Evolutionary conservation across 805 yeast genomes (phyloP).

Genomic region (Saccharomycopsis selenospora): DNA sequence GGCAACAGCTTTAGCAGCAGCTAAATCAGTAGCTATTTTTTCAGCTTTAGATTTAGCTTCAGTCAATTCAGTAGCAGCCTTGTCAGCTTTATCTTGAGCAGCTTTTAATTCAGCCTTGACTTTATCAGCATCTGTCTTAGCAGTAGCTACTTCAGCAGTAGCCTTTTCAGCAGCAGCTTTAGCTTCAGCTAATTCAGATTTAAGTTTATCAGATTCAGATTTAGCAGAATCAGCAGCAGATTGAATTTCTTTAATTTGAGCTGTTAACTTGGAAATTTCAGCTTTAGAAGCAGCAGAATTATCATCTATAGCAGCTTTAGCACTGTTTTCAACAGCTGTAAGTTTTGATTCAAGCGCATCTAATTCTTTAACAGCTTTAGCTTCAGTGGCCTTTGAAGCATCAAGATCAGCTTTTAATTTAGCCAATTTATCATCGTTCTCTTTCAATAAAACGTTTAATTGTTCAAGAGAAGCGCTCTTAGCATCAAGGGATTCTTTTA

Average conservation of each 20-base stretch:
- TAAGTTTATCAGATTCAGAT: no score
- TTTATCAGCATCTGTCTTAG: not conserved
- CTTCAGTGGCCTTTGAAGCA: not conserved
- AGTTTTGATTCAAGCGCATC: not conserved
- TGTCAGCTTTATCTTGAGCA: conserved; percentile 3
- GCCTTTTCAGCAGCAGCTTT: not conserved
- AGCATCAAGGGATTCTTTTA: no score
- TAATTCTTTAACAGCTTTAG: not conserved
- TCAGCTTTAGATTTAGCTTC: not conserved
- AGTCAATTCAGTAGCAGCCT: conserved; percentile 1
- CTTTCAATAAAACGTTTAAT: conserved; percentile 3
- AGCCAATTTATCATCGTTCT: conserved; percentile 1
- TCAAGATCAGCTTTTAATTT: no score
- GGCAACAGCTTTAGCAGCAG: conserved; percentile 1
- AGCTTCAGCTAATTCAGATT: conserved; percentile 2
- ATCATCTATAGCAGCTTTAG: conserved; percentile 1
- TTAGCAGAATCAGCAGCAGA: not conserved
- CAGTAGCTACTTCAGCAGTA: conserved; percentile 1
- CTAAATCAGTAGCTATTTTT: not conserved
- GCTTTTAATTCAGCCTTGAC: conserved; percentile 5
- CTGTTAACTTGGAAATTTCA: not conserved
- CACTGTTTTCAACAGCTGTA: not conserved
- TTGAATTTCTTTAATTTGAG: not conserved
- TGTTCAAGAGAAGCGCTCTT: not conserved
- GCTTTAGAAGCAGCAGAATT: not conserved